A percentile compares a stretch with the other conserved stretches of the same genome.
phyloP scores from a whole-genome alignment of 2,329 filamentous ascomycete species.

The Aspergillus latus region DNA sequence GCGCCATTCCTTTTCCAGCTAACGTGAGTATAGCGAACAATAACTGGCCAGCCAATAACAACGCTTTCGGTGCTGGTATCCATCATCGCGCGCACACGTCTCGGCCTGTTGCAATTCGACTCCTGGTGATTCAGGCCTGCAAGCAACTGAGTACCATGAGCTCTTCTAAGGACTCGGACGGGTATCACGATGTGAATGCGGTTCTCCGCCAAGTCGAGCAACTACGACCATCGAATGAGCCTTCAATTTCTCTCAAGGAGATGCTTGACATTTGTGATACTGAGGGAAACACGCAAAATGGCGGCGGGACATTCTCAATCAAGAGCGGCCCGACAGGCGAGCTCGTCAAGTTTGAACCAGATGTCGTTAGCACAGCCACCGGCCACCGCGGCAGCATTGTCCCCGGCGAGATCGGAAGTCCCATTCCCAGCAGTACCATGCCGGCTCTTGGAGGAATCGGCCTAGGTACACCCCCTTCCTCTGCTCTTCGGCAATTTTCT shows the following conservation, averaged over 20 bases:
- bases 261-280: slow-evolving; percentile 86
- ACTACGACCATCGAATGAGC: slow-evolving; percentile 60
- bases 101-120: slow-evolving; percentile 67
- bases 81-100: slow-evolving; percentile 56
- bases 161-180: slow-evolving; percentile 50
- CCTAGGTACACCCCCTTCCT: slow-evolving; percentile 31
- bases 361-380: slow-evolving; percentile 48
- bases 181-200: slow-evolving; percentile 68
- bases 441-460: slow-evolving; percentile 40
- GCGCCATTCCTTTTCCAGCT: slow-evolving; percentile 10
- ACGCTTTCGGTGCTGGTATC: slow-evolving; percentile 51
- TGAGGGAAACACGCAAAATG: slow-evolving; percentile 80
- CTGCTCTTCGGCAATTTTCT: slow-evolving; percentile 39
- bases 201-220: slow-evolving; percentile 66
- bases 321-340: slow-evolving; percentile 51
- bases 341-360: slow-evolving; percentile 54
- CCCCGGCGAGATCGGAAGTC: slow-evolving; percentile 70
- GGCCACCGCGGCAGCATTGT: slow-evolving; percentile 44
- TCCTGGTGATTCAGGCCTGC: slow-evolving; percentile 76
- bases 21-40: slow-evolving; percentile 34
- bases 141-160: slow-evolving; percentile 56
- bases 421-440: slow-evolving; percentile 51
- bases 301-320: slow-evolving; percentile 82
- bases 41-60: slow-evolving; percentile 49
- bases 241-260: slow-evolving; percentile 61